Conservation (phyloP, 2,329 filamentous ascomycete genomes). For the Penicillium sp. region DNA sequence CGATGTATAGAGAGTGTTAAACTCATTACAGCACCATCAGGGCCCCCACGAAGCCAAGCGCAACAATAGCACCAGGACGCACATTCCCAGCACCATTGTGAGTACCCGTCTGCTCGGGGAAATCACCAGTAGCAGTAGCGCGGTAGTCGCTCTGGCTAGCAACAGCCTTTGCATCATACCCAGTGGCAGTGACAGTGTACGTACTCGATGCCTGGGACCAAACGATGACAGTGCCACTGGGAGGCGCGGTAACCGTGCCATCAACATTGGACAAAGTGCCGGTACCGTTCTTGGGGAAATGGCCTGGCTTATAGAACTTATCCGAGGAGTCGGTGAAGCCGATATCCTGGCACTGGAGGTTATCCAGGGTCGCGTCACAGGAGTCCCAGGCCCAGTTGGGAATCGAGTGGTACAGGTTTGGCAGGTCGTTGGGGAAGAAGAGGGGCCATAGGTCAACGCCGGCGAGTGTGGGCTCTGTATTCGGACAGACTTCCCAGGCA, state of each 20-base stretch:
- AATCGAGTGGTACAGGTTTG: conserved; percentile 18
- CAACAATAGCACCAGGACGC: conserved; percentile 5
- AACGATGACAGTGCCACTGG: conserved; percentile 32
- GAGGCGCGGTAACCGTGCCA: conserved; percentile 31
- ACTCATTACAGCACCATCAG: conserved; percentile 2
- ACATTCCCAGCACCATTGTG: conserved; percentile 2
- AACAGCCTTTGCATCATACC: conserved; percentile 22
- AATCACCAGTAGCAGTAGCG: conserved; percentile 14
- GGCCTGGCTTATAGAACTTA: conserved; percentile 22
- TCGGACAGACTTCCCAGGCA: conserved; percentile 31
- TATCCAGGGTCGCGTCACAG: conserved; percentile 15
- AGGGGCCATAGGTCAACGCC: conserved; percentile 18
- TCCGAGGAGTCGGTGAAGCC: conserved; percentile 17
- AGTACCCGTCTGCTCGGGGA: conserved; percentile 10
- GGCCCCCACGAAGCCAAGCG: conserved; percentile 10
- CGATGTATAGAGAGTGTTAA: neutral
- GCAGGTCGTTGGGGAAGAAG: conserved; percentile 19
- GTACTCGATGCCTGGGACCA: conserved; percentile 32
- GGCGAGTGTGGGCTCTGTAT: conserved; percentile 23
- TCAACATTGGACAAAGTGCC: conserved; percentile 28
- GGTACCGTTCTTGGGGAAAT: conserved; percentile 27
- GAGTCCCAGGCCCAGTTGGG: conserved; percentile 18
- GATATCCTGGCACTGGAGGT: conserved; percentile 18
- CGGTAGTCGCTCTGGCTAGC: conserved; percentile 13
- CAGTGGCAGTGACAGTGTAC: conserved; percentile 36